Evolutionary conservation across 179 eudicot species (phyloP).

Genomic region (Spergularia azorica): DNA sequence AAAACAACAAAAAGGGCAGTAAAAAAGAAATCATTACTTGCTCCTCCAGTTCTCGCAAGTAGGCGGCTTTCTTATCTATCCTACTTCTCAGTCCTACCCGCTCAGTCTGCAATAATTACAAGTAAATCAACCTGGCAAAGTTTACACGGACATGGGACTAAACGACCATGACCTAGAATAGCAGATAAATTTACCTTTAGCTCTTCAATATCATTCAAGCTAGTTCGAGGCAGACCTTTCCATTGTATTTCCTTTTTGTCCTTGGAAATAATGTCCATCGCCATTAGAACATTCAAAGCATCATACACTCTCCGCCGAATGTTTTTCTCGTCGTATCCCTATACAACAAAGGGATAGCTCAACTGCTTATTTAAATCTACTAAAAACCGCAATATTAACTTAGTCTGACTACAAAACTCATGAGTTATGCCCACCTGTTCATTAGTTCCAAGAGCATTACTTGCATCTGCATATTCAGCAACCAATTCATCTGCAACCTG

Average conservation of each 20-base stretch:
- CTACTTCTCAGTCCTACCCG: constrained; percentile 57
- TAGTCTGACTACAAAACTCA: not conserved
- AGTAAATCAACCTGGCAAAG: constrained; percentile 4
- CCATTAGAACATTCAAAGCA: constrained; percentile 93
- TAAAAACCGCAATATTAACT: not conserved
- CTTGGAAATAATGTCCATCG: constrained; percentile 93
- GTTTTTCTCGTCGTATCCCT: constrained; percentile 84
- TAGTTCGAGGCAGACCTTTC: constrained; percentile 87
- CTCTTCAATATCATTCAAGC: constrained; percentile 75
- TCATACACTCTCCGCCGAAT: constrained; percentile 94
- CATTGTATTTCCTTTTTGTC: constrained; percentile 94
- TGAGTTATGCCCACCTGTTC: constrained; percentile 45
- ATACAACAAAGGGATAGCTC: constrained; percentile 32
- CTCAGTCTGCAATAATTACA: constrained; percentile 49
- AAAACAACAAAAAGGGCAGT: not conserved
- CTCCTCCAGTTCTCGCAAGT: constrained; percentile 83
- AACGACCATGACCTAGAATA: not conserved
- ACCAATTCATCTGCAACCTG: constrained; percentile 98
- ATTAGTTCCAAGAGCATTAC: constrained; percentile 44
- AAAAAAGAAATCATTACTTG: constrained; percentile 48
- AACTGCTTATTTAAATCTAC: not conserved
- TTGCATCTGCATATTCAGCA: constrained; percentile 86
- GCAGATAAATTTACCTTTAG: constrained; percentile 51
- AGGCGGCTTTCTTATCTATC: constrained; percentile 75
- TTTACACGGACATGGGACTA: not conserved